Percentiles rank a stretch among this genome's conserved stretches.
Evolutionary conservation across 2,329 filamentous ascomycete genomes (phyloP).

Genomic region (Botryotinia calthae): DNA sequence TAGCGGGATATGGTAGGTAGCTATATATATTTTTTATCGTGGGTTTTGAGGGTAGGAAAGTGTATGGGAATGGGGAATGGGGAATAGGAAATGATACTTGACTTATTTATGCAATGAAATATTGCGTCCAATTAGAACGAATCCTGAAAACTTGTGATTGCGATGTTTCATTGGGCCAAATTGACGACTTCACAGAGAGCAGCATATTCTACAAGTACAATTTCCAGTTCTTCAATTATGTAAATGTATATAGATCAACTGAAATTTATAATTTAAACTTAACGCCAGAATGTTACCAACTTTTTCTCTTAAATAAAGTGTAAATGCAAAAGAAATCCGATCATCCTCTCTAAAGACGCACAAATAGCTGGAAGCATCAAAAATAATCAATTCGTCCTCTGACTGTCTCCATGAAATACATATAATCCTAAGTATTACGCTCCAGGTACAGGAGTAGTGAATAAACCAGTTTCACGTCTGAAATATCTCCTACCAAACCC

Average conservation of each 20-base stretch:
- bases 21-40: background rate
- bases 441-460: no score
- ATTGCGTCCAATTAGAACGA: background rate
- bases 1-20: background rate
- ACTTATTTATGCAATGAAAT: background rate
- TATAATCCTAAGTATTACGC: background rate
- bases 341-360: background rate
- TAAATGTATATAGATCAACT: background rate
- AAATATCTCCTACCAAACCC: background rate
- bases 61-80: background rate
- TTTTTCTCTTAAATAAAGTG: background rate
- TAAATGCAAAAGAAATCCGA: background rate
- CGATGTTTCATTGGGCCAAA: background rate
- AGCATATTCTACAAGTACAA: background rate
- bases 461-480: background rate
- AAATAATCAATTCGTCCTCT: background rate
- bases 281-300: background rate
- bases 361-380: background rate
- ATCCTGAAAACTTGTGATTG: background rate
- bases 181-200: background rate
- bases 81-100: background rate
- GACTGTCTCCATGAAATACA: background rate
- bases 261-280: background rate
- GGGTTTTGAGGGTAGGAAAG: background rate
- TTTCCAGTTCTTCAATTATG: background rate